Evolutionary conservation across 2,329 filamentous ascomycete species (phyloP), one percentile per base, ranked within the genome.

Genomic region (Calonectria hawksworthii): DNA sequence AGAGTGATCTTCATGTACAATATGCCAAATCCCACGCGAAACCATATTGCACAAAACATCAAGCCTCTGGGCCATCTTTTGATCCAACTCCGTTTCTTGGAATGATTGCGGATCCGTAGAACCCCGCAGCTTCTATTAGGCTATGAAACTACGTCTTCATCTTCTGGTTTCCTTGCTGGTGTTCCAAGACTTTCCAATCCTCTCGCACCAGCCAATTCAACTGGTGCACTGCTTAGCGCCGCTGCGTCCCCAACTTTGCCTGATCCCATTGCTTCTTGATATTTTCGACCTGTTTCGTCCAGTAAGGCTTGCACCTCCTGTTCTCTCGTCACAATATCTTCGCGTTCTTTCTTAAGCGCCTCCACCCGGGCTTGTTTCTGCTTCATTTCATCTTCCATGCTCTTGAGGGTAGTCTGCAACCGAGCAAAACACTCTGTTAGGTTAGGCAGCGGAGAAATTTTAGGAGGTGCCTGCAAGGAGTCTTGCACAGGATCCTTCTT

Each of bases 291-390:
- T 0, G 95, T 95, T 83, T 97, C 93, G 82, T 95, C 93, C 68
- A 99, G 86, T 70, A 98, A 86, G 26, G 90, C 89, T 84, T 98
- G 96, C 0, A 98, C 94, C 83, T 97, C 94, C 7, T 88, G 90
- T 84, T 98, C 94, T 73, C 95, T 89, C 75, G 90, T 88, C 6
- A 90, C 85, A 52, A 98, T 90, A 36, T 94, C 91, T 4, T 88
- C 86, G 81, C 93, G 94, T 82, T 98, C 95, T 74, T 88, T 88
- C 78, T 92, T 89, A 64, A 96, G 86, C 61, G 91, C 92, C 78
- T 93, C 91, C 82, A 97, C 91, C 74, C 90, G 89, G 70, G 87
- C 88, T 71, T 92, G 87, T 81, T 94, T 93, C 65, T 87, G 85
- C 34, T 89, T 88, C 72, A 93, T 91, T 69, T 92, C 89, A 26